Base-by-base conservation (phyloP, 2,329 filamentous ascomycete genomes). In the Paramyrothecium sp. region DNA sequence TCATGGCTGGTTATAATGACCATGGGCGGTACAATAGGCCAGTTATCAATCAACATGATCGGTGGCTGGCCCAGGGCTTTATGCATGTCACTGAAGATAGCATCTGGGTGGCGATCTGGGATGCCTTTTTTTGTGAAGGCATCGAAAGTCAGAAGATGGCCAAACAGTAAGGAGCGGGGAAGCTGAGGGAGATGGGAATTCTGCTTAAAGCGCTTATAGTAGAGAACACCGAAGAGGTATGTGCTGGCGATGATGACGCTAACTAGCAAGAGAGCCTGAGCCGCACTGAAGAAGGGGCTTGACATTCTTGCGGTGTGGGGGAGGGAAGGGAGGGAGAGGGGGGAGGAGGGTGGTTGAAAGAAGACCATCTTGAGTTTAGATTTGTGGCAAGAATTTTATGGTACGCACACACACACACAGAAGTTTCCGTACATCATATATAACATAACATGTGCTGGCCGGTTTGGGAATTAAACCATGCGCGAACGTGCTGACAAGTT, bases 1-100 rank as follows among this genome's bases (percentile, higher is more conserved):
- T 70, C 67, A 38, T 75, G 68, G 56, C 58, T 69, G 16, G 58
- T 56, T 10, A 78, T 54, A 20, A 75, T 21, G 11, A 69, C 58
- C 61, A 77, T 66, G 19, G 73, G 67, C 13, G 60, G 64, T n/a
- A 56, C 61, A 17, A 71, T 46, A 4, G 75, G 75, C 21, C 75
- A 66, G 7, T 73, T 57, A 47, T 77, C 74, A 16, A 74, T 21
- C 1, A 74, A 46, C 54, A 74, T 62, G 26, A 74, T 26, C 1
- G 71, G 65, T 5, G 74, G 74, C 12, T 65, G 68, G 0, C 69
- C 72, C 11, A 72, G 51, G 1, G 59, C 58, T 33, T 69, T 58
- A 20, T 59, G 55, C 60, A 76, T 73, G 3, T 56, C 54, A n/a
- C 7, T 4, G 20, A 56, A 56, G 2, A 56, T 56, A 33, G 23